Conservation (phyloP, 805 yeast species). For the Wickerhamomyces canadensis region DNA sequence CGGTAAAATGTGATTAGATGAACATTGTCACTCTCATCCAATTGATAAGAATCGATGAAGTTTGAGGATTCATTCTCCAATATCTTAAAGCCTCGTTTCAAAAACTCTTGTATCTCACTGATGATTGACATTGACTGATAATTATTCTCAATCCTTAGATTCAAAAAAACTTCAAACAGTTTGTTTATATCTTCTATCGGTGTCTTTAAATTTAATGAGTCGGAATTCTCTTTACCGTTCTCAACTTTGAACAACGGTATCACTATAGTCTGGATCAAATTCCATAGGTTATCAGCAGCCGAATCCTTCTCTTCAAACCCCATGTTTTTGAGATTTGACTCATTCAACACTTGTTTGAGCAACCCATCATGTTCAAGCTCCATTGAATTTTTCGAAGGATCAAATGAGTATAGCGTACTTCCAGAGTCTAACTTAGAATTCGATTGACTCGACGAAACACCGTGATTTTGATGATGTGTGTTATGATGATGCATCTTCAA, state of each 20-base stretch:
- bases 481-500: conserved; percentile 19
- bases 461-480: conserved; percentile 16
- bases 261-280: conserved; percentile 35
- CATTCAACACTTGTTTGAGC: conserved; percentile 26
- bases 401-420: conserved; percentile 32
- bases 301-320: conserved; percentile 31
- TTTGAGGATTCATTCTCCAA: conserved; percentile 33
- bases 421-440: conserved; percentile 31
- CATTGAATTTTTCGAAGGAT: conserved; percentile 16
- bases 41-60: conserved; percentile 25
- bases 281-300: conserved; percentile 46
- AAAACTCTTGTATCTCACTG: conserved; percentile 39
- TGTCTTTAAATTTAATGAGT: conserved; percentile 28
- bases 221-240: conserved; percentile 12
- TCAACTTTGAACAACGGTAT: conserved; percentile 46
- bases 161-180: conserved; percentile 36
- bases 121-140: conserved; percentile 32
- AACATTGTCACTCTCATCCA: conserved; percentile 3
- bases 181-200: conserved; percentile 56
- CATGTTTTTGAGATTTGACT: conserved; percentile 24
- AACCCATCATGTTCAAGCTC: conserved; percentile 25
- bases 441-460: conserved; percentile 32
- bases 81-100: conserved; percentile 38
- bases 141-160: conserved; percentile 31
- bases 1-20: conserved; percentile 18